A percentile compares a stretch with the other conserved stretches of the same genome.
phyloP scores from a whole-genome alignment of 768 basidiomycete species.

The Collybiopsis confluens region DNA sequence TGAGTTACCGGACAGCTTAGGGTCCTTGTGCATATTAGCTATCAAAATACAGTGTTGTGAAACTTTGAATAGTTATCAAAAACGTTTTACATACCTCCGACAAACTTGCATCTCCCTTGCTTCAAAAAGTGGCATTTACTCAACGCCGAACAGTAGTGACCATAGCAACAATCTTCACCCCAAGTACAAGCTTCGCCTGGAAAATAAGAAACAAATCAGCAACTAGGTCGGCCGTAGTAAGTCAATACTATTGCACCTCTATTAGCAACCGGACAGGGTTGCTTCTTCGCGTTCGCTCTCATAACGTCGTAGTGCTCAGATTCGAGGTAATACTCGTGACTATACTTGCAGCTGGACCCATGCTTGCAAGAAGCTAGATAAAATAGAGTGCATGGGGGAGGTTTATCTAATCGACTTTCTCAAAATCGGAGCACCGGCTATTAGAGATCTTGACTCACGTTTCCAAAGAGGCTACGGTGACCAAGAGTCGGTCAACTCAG shows the following conservation, averaged over 20 bases:
- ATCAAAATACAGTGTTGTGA: slow-evolving; percentile 7
- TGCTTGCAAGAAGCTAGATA: slow-evolving; percentile 61
- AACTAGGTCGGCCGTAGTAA: neutral
- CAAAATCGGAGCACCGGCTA: neutral
- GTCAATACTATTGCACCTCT: slow-evolving; percentile 39
- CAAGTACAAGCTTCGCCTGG: slow-evolving; percentile 53
- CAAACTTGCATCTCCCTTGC: slow-evolving; percentile 58
- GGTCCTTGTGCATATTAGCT: slow-evolving; percentile 38
- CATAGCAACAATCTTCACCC: slow-evolving; percentile 58
- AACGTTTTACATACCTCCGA: slow-evolving; percentile 41
- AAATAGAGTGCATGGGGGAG: slow-evolving; percentile 64
- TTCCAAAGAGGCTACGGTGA: slow-evolving; percentile 49
- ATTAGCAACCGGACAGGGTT: slow-evolving; percentile 56
- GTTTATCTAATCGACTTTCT: slow-evolving; percentile 40
- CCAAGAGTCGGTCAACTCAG: slow-evolving; percentile 14
- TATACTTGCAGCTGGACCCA: slow-evolving; percentile 55
- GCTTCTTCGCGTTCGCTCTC: slow-evolving; percentile 53
- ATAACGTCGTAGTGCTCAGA: slow-evolving; percentile 52
- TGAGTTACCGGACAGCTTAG: slow-evolving; percentile 10
- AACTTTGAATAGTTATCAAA: neutral
- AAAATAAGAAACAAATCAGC: slow-evolving; percentile 5
- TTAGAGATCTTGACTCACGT: slow-evolving; percentile 36
- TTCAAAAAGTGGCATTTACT: slow-evolving; percentile 45
- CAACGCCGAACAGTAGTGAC: slow-evolving; percentile 44
- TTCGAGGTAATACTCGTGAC: slow-evolving; percentile 56